Evolutionary conservation across 2,329 filamentous ascomycete genomes (phyloP).

Genomic region (Chaetomiaceae sp.): DNA sequence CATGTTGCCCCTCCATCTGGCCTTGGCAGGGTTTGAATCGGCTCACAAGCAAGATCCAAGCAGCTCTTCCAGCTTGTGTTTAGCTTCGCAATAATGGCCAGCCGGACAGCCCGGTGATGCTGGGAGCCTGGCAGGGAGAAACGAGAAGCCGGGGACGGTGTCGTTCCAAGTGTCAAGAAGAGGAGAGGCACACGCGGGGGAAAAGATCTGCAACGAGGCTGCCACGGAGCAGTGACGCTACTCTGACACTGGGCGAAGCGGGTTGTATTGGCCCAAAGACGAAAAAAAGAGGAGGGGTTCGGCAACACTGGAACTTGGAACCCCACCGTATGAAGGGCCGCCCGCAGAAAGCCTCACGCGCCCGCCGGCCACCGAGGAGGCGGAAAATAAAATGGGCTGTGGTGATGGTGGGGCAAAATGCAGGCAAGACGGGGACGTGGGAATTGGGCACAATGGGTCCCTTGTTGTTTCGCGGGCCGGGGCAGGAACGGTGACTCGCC

Average conservation of each 20-base stretch:
- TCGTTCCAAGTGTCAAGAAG: too few species aligned
- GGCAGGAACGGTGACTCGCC: constrained; percentile 6
- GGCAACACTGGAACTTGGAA: neutral
- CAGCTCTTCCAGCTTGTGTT: too few species aligned
- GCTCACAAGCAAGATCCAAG: neutral
- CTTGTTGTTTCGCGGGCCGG: constrained; percentile 13
- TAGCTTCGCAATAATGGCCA: too few species aligned
- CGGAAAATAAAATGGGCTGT: neutral
- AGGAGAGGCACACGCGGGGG: too few species aligned
- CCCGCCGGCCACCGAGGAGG: neutral
- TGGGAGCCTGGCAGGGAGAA: too few species aligned
- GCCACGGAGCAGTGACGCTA: too few species aligned
- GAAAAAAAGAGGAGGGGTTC: neutral
- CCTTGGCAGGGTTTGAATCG: neutral
- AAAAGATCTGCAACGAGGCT: too few species aligned
- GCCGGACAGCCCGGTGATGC: too few species aligned
- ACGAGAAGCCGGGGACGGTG: too few species aligned
- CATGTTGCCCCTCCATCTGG: neutral
- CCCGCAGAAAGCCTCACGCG: constrained; percentile 2
- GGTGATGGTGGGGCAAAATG: constrained; percentile 12
- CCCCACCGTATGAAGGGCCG: neutral
- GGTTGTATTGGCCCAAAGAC: too few species aligned
- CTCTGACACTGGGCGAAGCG: too few species aligned
- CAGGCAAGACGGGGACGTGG: constrained; percentile 6
- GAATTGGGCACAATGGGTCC: constrained; percentile 5